phyloP scores from a whole-genome alignment of 2,329 filamentous ascomycete genomes.

The Thielaviopsis musarum region DNA sequence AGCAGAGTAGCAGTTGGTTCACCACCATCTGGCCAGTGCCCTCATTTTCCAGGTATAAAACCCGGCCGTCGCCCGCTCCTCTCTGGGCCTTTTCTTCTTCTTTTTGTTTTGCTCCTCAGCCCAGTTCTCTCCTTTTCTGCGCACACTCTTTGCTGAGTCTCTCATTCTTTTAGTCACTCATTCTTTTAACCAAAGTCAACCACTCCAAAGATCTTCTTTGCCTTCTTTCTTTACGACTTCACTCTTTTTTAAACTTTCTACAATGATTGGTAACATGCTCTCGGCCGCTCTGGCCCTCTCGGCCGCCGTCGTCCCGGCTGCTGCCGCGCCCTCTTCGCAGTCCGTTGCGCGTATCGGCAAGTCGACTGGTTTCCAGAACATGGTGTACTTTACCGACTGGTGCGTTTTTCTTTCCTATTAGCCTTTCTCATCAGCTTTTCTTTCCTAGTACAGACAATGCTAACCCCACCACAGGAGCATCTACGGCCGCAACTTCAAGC shows the following conservation, averaged over 20 bases:
- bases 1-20: too few relatives aligned
- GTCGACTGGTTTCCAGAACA: slow-evolving; percentile 3
- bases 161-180: not conserved
- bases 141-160: not conserved
- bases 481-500: slow-evolving; percentile 58
- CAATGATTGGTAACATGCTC: slow-evolving; percentile 3
- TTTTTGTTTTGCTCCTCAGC: not conserved
- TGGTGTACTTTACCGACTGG: slow-evolving; percentile 12
- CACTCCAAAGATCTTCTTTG: not conserved
- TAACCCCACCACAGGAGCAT: slow-evolving; percentile 36
- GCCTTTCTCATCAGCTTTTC: not conserved
- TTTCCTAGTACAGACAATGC: not conserved
- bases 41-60: too few relatives aligned
- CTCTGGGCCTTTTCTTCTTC: not conserved
- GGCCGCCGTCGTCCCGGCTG: not conserved
- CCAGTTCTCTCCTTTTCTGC: not conserved
- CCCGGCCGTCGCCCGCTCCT: not conserved
- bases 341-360: not conserved
- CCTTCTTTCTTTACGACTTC: not conserved
- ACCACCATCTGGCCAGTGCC: too few relatives aligned
- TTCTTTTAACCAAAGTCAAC: not conserved
- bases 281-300: slow-evolving; percentile 4
- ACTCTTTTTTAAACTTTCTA: not conserved
- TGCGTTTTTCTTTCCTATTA: not conserved
- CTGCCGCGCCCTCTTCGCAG: not conserved